These are phyloP conservation scores for Botrytis medusae DNA, from an alignment of 2,329 filamentous ascomycete species.

Conservation along the genomic window DNA sequence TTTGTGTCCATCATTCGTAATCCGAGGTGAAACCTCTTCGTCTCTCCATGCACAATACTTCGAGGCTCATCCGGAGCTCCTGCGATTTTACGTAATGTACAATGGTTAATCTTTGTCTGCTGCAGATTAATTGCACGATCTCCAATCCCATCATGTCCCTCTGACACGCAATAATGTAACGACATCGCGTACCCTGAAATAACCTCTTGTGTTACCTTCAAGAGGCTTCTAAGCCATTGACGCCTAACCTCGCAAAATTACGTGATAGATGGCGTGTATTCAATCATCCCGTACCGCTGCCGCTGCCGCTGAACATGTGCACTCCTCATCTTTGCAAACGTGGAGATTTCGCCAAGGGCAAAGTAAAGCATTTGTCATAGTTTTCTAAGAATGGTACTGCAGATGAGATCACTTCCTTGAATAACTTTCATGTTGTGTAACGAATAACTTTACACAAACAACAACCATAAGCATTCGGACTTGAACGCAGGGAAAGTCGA, in stretches of 20 bases:
- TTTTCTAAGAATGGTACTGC: not conserved
- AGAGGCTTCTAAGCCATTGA: not conserved
- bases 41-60: not conserved
- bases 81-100: not conserved
- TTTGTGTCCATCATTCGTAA: not conserved
- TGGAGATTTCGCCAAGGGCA: not conserved
- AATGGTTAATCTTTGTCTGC: not conserved
- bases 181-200: not conserved
- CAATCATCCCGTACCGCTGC: not conserved
- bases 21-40: not conserved
- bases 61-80: not conserved
- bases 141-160: too few species aligned
- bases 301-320: not conserved
- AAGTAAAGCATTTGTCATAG: not conserved
- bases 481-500: not conserved
- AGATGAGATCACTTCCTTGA: not conserved
- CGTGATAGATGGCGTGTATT: not conserved
- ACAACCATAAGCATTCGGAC: too few species aligned
- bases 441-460: too few species aligned
- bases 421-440: not conserved
- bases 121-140: not conserved
- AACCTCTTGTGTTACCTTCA: not conserved
- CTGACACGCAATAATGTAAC: not conserved
- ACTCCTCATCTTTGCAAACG: not conserved
- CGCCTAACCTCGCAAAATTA: not conserved